Base-by-base conservation (phyloP, 441 rosid species). In the Corymbia calophylla region DNA sequence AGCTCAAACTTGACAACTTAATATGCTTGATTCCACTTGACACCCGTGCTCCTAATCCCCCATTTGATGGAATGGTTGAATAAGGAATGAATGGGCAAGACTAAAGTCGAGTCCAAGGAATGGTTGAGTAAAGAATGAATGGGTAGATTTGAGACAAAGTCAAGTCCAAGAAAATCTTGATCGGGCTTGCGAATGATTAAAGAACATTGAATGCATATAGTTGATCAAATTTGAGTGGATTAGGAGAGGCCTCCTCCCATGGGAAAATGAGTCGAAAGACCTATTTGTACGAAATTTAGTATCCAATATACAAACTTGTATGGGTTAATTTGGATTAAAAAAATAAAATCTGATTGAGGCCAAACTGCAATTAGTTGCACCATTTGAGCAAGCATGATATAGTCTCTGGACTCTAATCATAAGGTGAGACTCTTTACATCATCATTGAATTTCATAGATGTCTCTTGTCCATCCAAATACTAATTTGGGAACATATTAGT, bases 131-230 rank as follows among this genome's bases (percentile, higher is more conserved):
- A n/a, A 19, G 31, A n/a, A 7, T 8, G 39, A 62, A 64, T 64
- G 39, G 73, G 21, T 10, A n/a, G 19, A 64, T 15, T 64, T n/a
- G 21, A 5, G 21, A 64, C 35, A 64, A 1, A 7, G 35, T n/a
- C 9, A 1, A 0, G 73, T n/a, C 35, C 73, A 4, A 64, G 32
- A 64, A 64, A n/a, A n/a, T n/a, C 73, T 64, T 14, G 73, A n/a
- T 64, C 3, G 2, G 11, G 18, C 19, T 12, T 15, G 70, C 70
- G 1, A 64, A 64, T 64, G 70, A 64, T 64, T 64, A n/a, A 64
- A 29, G 70, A 64, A 14, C 9, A 3, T n/a, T 64, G 0, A 14
- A 0, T 62, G 70, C 2, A 0, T n/a, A 35, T 0, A 3, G 5
- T n/a, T n/a, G 35, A 64, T 64, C 2, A 2, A 19, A 64, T n/a